Evolutionary conservation across 257 asterid species (phyloP).

Genomic region (Knoxia roxburghii): DNA sequence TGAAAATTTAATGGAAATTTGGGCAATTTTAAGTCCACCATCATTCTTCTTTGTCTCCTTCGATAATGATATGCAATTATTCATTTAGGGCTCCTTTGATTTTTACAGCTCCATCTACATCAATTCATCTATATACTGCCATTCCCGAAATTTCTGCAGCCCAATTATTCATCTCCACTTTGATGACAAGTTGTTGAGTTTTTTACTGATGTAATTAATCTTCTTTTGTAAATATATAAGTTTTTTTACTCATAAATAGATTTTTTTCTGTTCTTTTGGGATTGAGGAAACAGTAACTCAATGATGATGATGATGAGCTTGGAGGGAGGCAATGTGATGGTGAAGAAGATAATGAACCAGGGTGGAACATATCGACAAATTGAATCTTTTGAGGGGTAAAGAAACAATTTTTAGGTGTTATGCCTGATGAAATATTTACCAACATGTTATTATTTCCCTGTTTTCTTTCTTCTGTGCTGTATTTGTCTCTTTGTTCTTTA

Average conservation of each 20-base stretch:
- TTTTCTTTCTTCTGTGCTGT: neutral
- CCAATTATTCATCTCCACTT: neutral
- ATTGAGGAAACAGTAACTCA: no score
- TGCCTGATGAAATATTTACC: neutral
- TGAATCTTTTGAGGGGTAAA: constrained; percentile 7
- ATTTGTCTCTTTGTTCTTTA: constrained; percentile 17
- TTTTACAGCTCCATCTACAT: neutral
- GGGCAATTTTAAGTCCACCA: constrained; percentile 16
- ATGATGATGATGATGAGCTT: no score
- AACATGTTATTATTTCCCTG: constrained; percentile 5
- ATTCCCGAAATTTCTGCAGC: neutral
- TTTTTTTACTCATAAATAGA: neutral
- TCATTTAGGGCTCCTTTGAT: no score
- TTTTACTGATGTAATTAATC: neutral
- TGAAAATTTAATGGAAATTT: constrained; percentile 17
- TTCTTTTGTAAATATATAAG: neutral
- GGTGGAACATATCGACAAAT: constrained; percentile 11
- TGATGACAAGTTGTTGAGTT: neutral
- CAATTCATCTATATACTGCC: neutral
- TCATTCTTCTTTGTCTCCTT: constrained; percentile 45
- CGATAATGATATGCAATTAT: constrained; percentile 21
- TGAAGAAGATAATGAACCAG: constrained; percentile 1
- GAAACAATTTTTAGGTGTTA: constrained; percentile 1
- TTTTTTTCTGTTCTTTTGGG: neutral
- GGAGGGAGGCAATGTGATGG: no score